These are phyloP conservation scores for Pseudogymnoascus sp. DNA, from an alignment of 2,329 filamentous ascomycete species.

Conservation along the genomic window DNA sequence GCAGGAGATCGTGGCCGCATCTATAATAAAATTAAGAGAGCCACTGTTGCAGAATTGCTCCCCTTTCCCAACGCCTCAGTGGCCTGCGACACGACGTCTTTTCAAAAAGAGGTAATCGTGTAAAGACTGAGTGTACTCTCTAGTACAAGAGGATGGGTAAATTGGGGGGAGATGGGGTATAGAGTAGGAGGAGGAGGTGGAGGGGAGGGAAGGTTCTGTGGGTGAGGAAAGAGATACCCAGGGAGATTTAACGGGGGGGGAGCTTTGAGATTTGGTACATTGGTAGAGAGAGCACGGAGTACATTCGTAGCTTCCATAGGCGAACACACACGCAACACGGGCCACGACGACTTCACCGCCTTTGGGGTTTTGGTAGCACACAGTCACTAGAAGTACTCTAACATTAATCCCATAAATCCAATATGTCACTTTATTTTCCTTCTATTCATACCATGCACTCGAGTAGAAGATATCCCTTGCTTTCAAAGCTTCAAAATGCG, in stretches of 20 bases:
- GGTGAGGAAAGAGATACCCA: background rate
- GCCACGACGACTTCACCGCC: slow-evolving; percentile 4
- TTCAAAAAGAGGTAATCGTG: background rate
- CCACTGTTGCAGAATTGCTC: slow-evolving; percentile 2
- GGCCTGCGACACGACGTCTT: background rate
- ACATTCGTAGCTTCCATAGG: background rate
- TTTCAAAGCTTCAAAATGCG: background rate
- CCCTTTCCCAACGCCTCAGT: slow-evolving; percentile 4
- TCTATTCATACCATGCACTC: background rate
- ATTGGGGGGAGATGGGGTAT: background rate
- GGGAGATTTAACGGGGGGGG: slow-evolving; percentile 1
- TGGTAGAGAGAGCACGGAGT: background rate
- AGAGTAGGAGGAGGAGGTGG: background rate
- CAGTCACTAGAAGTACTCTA: background rate
- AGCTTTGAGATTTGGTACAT: background rate
- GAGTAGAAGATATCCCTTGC: background rate
- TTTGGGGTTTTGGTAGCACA: background rate
- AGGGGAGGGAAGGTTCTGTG: background rate
- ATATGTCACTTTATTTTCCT: background rate
- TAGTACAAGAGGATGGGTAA: background rate
- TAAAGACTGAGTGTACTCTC: background rate
- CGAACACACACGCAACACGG: slow-evolving; percentile 3
- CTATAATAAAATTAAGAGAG: slow-evolving; percentile 17
- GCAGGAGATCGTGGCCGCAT: slow-evolving; percentile 29
- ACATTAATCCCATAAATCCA: background rate